Evolutionary conservation across 805 yeast species (phyloP).

Genomic region (Saturnispora saitoi): DNA sequence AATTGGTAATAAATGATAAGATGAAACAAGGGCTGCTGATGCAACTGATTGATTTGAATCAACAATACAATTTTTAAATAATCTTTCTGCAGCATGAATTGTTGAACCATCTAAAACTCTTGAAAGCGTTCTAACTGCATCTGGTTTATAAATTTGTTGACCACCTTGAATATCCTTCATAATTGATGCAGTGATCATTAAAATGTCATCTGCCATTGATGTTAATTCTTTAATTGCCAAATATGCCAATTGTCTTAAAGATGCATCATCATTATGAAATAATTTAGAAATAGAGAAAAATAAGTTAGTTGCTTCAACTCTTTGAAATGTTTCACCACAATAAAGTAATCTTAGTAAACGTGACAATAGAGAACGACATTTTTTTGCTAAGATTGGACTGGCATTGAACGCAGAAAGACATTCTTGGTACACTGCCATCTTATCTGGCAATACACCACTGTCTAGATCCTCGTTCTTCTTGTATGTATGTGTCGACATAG

Average conservation of each 20-base stretch:
- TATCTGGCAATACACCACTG: conserved; percentile 69
- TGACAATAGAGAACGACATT: conserved; percentile 76
- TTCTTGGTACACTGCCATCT: conserved; percentile 95
- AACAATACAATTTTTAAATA: conserved; percentile 86
- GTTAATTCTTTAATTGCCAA: conserved; percentile 89
- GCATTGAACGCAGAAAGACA: conserved; percentile 90
- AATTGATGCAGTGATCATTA: conserved; percentile 96
- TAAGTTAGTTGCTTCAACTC: conserved; percentile 81
- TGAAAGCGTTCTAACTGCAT: conserved; percentile 87
- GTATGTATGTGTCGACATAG: conserved; percentile 76
- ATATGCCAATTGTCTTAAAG: conserved; percentile 88
- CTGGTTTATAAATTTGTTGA: conserved; percentile 78
- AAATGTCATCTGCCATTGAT: conserved; percentile 75
- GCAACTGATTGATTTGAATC: conserved; percentile 81
- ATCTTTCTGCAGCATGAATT: conserved; percentile 86
- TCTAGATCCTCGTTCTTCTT: conserved; percentile 76
- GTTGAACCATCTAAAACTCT: conserved; percentile 86
- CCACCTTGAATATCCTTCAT: conserved; percentile 97
- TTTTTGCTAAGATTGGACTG: conserved; percentile 78
- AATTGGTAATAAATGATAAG: conserved; percentile 82
- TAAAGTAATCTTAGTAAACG: conserved; percentile 75
- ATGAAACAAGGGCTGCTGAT: conserved; percentile 88
- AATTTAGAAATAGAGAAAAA: conserved; percentile 91
- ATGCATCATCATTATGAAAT: conserved; percentile 83
- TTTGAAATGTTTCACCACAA: conserved; percentile 80